Percentiles rank a stretch among this genome's conserved stretches.
Conservation (phyloP, 1,284 basidiomycete genomes). For the Phylloporus gajari region DNA sequence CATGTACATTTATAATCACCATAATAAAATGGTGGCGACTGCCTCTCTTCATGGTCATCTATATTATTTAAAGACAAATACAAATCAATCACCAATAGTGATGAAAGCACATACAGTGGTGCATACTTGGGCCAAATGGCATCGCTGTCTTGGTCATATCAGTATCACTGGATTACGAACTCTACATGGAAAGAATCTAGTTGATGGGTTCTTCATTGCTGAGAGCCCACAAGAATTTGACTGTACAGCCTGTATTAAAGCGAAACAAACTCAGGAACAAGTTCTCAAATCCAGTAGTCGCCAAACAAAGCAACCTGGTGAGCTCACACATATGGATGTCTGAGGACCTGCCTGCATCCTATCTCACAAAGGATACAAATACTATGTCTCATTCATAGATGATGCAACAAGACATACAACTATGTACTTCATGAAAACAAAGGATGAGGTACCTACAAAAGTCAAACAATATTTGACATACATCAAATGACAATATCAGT, state of each 20-base stretch:
- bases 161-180: neutral
- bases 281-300: neutral
- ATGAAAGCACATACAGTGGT: neutral
- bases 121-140: constrained; percentile 21
- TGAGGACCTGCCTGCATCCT: neutral
- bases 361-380: neutral
- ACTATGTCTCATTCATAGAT: constrained; percentile 10
- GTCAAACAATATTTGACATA: neutral
- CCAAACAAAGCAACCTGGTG: neutral
- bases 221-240: neutral
- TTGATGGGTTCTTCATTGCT: neutral
- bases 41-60: neutral
- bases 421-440: neutral
- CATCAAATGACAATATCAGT: neutral
- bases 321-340: constrained; percentile 6
- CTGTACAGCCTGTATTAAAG: neutral
- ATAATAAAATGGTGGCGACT: no score
- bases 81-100: no score
- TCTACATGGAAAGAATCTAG: neutral
- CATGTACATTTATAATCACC: no score
- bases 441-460: neutral
- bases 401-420: neutral
- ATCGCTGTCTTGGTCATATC: constrained; percentile 5
- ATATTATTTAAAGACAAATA: neutral
- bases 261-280: neutral